Evolutionary conservation across 2,329 filamentous ascomycete genomes (phyloP), one percentile per base, ranked within the genome.

Genomic region (Fonsecaea multimorphosa): DNA sequence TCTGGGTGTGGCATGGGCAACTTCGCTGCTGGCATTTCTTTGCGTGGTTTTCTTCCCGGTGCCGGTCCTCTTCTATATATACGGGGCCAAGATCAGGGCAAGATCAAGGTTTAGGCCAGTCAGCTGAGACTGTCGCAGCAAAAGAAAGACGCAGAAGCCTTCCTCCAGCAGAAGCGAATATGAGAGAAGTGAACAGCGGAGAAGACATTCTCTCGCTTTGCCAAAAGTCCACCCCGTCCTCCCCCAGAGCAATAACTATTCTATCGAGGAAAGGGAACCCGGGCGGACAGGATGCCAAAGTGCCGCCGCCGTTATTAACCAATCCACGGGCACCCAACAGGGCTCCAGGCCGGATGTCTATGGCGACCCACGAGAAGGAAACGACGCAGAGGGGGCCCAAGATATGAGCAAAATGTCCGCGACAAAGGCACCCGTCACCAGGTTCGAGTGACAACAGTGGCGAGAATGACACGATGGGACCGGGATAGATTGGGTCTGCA

Each of bases 31-130:
- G 40, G 78, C 72, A 9, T 80, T 80, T 62, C 69, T 80, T 36
- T 74, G 76, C 11, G 36, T 76, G n/a, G 76, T 75, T 1, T 77
- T 80, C 73, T 68, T 83, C 8, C 83, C 82, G 3, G 79, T 82
- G 55, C 83, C 83, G 1, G 74, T 84, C 11, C 61, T 85, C 67
- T 77, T 85, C 69, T 84, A 79, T 74, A 75, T 75, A 36, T 84
- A 79, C 71, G 83, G 83, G 0, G 77, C 78, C 55, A 75, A 63
- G 65, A 76, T 85, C 71, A 76, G 83, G 69, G 73, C 65, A 9
- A 79, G 73, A 74, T 83, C 80, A 72, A 76, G 77, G 67, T 84
- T 74, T 63, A 72, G 69, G 32, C 74, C 74, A 1, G 22, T 49
- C 8, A 8, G 44, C 11, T 49, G 16, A 65, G 44, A 24, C 44